phyloP scores from a whole-genome alignment of 352 stramenopile species.

The Phytophthora cajani region DNA sequence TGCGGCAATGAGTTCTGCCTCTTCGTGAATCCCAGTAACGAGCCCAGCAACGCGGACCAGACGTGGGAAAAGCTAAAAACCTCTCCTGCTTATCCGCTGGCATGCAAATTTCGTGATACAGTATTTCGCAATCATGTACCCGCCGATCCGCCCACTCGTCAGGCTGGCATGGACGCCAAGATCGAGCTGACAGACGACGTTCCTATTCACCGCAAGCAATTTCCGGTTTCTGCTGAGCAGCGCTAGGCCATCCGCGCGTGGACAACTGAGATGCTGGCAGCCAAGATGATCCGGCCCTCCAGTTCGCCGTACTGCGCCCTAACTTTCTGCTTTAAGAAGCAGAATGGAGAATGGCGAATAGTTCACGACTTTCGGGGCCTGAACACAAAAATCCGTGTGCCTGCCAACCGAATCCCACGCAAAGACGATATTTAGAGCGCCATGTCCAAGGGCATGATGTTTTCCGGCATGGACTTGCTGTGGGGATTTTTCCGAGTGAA shows the following conservation, averaged over 20 bases:
- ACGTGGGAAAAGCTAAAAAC: slow-evolving; percentile 4
- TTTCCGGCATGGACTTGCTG: not conserved
- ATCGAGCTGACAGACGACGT: slow-evolving; percentile 10
- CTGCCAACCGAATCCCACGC: not conserved
- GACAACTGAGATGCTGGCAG: not conserved
- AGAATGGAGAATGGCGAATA: slow-evolving; percentile 6
- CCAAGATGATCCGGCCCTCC: slow-evolving; percentile 8
- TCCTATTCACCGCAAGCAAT: slow-evolving; percentile 12
- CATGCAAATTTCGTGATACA: slow-evolving; percentile 5
- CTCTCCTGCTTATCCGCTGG: not conserved
- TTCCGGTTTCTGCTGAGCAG: slow-evolving; percentile 7
- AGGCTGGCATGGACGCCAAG: slow-evolving; percentile 3
- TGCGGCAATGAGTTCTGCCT: slow-evolving; percentile 12
- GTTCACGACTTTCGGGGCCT: not conserved
- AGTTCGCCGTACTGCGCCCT: slow-evolving; percentile 10
- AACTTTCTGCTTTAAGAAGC: slow-evolving; percentile 15
- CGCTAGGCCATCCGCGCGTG: not conserved
- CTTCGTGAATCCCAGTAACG: not conserved
- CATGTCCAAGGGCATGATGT: not conserved
- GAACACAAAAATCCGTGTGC: not conserved
- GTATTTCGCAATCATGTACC: slow-evolving; percentile 8
- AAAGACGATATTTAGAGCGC: slow-evolving; percentile 1
- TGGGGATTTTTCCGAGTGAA: slow-evolving; percentile 2
- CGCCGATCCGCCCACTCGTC: not conserved
- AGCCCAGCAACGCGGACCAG: slow-evolving; percentile 3